phyloP scores from a whole-genome alignment of 352 stramenopile genomes.

The Pythium volutum region DNA sequence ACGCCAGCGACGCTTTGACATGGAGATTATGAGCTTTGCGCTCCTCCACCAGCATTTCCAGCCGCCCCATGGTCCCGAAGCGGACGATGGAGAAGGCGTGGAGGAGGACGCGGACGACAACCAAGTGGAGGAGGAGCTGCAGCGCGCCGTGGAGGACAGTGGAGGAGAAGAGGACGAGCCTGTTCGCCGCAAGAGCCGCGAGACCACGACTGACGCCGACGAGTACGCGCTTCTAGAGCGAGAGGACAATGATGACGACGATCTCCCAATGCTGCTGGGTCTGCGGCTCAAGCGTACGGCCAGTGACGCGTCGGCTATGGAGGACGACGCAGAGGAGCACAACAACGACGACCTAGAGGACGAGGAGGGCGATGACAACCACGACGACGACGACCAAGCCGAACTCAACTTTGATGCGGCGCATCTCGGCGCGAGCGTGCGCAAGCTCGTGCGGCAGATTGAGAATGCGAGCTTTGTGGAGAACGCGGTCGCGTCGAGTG shows the following conservation, averaged over 20 bases:
- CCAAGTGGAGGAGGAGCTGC: constrained; percentile 8
- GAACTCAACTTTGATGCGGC: constrained; percentile 44
- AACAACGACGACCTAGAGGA: constrained; percentile 1
- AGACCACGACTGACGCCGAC: constrained; percentile 38
- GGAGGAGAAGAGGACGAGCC: constrained; percentile 1
- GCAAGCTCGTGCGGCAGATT: constrained; percentile 49
- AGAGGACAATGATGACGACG: constrained; percentile 19
- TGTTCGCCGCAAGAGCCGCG: constrained; percentile 21
- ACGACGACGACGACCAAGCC: constrained; percentile 6
- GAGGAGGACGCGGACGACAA: constrained; percentile 18
- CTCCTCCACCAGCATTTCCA: constrained; percentile 26
- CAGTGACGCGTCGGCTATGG: background rate
- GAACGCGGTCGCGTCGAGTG: constrained; percentile 2
- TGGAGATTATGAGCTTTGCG: constrained; percentile 28
- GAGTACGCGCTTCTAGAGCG: constrained; percentile 16
- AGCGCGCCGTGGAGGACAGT: constrained; percentile 16
- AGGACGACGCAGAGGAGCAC: background rate
- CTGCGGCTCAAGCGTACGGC: constrained; percentile 1
- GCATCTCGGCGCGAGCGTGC: constrained; percentile 44
- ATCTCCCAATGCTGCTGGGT: background rate
- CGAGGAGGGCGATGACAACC: background rate
- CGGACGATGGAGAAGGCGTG: background rate
- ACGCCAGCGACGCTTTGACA: constrained; percentile 21
- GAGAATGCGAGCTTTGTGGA: constrained; percentile 38
- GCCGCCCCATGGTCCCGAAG: constrained; percentile 6